These are phyloP conservation scores for Synchytrium microbalum DNA, from an alignment of 371 early-diverging fungal genomes.

Conservation along the genomic window DNA sequence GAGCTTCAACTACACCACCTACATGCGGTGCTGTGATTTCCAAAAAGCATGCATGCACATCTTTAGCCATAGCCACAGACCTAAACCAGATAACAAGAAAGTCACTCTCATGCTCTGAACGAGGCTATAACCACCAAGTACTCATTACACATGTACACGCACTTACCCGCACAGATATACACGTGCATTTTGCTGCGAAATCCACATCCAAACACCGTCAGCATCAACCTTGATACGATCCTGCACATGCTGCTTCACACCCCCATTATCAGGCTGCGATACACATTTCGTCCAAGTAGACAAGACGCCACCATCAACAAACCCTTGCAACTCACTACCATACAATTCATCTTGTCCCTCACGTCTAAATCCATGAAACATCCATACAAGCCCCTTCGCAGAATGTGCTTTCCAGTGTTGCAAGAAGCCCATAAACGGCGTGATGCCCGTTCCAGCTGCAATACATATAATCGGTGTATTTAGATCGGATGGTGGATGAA, in stretches of 20 bases:
- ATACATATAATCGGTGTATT: slow-evolving; percentile 62
- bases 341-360: slow-evolving; percentile 48
- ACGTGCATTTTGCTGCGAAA: slow-evolving; percentile 41
- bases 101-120: not conserved
- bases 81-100: slow-evolving; percentile 5
- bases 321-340: slow-evolving; percentile 42
- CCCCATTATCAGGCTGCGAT: slow-evolving; percentile 13
- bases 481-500: slow-evolving; percentile 51
- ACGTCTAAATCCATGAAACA: slow-evolving; percentile 72
- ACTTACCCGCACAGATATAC: slow-evolving; percentile 80
- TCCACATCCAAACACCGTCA: slow-evolving; percentile 46
- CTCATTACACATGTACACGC: not conserved
- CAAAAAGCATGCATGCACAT: slow-evolving; percentile 66
- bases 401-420: slow-evolving; percentile 35
- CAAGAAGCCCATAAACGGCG: slow-evolving; percentile 80
- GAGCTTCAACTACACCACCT: slow-evolving; percentile 5
- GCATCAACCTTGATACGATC: slow-evolving; percentile 52
- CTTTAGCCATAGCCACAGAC: slow-evolving; percentile 79
- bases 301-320: slow-evolving; percentile 42
- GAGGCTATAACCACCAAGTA: not conserved
- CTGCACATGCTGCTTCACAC: slow-evolving; percentile 70
- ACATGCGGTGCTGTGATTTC: slow-evolving; percentile 36
- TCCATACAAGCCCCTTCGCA: slow-evolving; percentile 40
- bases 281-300: slow-evolving; percentile 36
- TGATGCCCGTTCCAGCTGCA: slow-evolving; percentile 85